Evolutionary conservation across 2,329 filamentous ascomycete genomes (phyloP).

Genomic region (Curvularia verruculosa): DNA sequence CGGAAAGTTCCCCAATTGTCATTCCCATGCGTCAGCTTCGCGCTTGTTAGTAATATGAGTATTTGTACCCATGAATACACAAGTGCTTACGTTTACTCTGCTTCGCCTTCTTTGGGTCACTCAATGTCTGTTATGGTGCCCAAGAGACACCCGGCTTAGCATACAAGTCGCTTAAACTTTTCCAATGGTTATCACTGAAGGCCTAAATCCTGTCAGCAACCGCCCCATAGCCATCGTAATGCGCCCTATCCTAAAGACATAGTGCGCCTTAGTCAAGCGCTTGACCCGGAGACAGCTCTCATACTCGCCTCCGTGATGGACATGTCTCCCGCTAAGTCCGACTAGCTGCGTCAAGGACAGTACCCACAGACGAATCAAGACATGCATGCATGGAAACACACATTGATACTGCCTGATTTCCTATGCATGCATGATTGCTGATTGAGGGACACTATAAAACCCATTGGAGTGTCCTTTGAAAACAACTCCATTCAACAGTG

Average conservation of each 20-base stretch:
- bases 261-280: conserved; percentile 2
- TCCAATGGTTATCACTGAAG: not conserved
- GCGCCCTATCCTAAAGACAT: not conserved
- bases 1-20: not conserved
- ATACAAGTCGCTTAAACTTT: not conserved
- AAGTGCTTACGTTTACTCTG: not conserved
- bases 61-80: not conserved
- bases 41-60: not conserved
- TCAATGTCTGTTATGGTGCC: not conserved
- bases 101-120: not conserved
- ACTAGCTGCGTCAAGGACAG: not conserved
- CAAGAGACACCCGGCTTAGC: not conserved
- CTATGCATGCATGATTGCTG: not conserved
- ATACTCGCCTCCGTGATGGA: not conserved
- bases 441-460: not conserved
- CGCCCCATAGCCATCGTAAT: no score
- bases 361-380: not conserved
- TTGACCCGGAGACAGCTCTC: not conserved
- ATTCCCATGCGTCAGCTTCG: not conserved
- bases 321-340: not conserved
- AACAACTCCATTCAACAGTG: not conserved
- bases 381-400: not conserved
- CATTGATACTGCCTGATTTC: not conserved
- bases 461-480: not conserved
- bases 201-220: not conserved